These are phyloP conservation scores for Cunninghamia lanceolata DNA, from an alignment of 75 land plant genomes.

Conservation along the genomic window DNA sequence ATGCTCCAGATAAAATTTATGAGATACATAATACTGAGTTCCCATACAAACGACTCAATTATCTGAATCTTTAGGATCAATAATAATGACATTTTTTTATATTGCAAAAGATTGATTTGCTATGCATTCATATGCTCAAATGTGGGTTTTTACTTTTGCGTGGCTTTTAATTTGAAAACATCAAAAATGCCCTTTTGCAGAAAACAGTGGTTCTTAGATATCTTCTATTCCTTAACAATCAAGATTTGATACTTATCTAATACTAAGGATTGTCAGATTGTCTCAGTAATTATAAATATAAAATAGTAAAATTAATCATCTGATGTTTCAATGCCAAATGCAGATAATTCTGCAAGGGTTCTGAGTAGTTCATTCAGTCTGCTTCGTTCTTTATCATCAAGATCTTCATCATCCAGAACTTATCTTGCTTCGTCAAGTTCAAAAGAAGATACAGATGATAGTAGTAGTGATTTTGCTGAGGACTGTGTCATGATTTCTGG, in stretches of 20 bases:
- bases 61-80: background rate
- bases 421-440: conserved; percentile 33
- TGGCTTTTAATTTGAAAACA: background rate
- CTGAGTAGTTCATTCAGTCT: conserved; percentile 67
- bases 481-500: conserved; percentile 53
- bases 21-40: background rate
- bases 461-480: conserved; percentile 50
- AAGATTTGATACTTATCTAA: background rate
- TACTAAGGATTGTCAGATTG: background rate
- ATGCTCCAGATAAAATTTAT: background rate
- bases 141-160: background rate
- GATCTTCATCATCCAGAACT: conserved; percentile 60
- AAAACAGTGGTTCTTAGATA: background rate
- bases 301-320: background rate
- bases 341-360: conserved; percentile 30
- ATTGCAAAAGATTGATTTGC: background rate
- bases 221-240: background rate
- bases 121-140: background rate
- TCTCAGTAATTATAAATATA: background rate
- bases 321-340: background rate
- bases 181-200: background rate
- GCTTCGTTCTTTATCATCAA: conserved; percentile 56
- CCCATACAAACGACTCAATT: background rate
- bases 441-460: conserved; percentile 41
- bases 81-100: background rate